Evolutionary conservation across 2,329 filamentous ascomycete species (phyloP).

Genomic region (Xenosphaeropsis pyriputrescens): DNA sequence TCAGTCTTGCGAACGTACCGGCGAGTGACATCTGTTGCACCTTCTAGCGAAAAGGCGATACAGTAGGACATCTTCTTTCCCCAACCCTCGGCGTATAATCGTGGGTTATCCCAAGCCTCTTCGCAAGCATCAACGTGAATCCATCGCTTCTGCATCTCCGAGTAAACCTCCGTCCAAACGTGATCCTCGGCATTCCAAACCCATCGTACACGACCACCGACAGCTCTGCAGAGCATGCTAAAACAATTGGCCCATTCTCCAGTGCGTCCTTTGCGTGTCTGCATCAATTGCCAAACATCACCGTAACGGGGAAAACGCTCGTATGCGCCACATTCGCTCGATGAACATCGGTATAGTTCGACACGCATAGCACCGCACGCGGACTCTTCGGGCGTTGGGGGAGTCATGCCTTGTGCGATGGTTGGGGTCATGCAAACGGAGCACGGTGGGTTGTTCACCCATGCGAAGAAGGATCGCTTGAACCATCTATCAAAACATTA

Average conservation of each 20-base stretch:
- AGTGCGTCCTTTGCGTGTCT: constrained; percentile 72
- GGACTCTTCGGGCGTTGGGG: constrained; percentile 76
- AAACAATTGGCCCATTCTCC: constrained; percentile 99
- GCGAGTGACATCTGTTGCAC: constrained; percentile 49
- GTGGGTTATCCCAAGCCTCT: constrained; percentile 87
- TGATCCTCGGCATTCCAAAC: constrained; percentile 97
- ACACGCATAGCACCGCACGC: constrained; percentile 78
- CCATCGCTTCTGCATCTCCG: constrained; percentile 85
- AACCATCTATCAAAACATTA: constrained; percentile 56
- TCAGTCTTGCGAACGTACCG: constrained; percentile 59
- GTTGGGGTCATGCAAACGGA: constrained; percentile 71
- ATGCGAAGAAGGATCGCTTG: constrained; percentile 86
- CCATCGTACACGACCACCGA: constrained; percentile 86
- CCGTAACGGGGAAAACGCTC: constrained; percentile 91
- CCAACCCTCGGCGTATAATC: constrained; percentile 90
- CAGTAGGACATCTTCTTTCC: constrained; percentile 94
- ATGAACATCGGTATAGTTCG: constrained; percentile 81
- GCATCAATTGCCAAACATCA: constrained; percentile 83
- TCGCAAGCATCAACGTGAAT: constrained; percentile 94
- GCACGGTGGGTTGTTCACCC: constrained; percentile 91
- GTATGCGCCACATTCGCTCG: constrained; percentile 56
- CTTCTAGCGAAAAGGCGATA: constrained; percentile 90
- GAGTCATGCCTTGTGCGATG: constrained; percentile 67
- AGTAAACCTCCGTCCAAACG: constrained; percentile 96
- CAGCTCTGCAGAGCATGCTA: constrained; percentile 89